A percentile compares a stretch with the other conserved stretches of the same genome.
These are phyloP conservation scores for Penicillium glabrum DNA, from an alignment of 2,329 filamentous ascomycete species.

Conservation along the genomic window DNA sequence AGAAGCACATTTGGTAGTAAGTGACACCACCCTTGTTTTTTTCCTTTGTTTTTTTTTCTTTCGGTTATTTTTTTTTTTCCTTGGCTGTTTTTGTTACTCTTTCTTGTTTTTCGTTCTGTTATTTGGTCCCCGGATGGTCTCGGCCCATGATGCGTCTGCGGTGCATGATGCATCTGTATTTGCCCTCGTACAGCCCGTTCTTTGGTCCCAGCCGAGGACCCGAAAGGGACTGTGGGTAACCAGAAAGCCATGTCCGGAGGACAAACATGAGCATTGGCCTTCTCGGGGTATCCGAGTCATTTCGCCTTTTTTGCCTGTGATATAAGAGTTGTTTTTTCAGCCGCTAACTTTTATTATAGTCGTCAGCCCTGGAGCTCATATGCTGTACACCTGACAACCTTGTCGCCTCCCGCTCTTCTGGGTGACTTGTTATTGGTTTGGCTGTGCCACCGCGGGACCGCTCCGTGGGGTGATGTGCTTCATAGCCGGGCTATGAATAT, in stretches of 20 bases:
- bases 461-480: slow-evolving; percentile 56
- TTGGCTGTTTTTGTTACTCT: slow-evolving; percentile 4
- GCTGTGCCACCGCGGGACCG: slow-evolving; percentile 68
- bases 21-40: slow-evolving; percentile 40
- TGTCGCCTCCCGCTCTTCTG: slow-evolving; percentile 81
- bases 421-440: slow-evolving; percentile 73
- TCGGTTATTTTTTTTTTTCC: background rate
- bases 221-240: slow-evolving; percentile 2
- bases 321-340: slow-evolving; percentile 2
- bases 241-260: background rate
- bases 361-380: slow-evolving; percentile 93
- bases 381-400: slow-evolving; percentile 86
- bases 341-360: slow-evolving; percentile 50
- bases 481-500: slow-evolving; percentile 59
- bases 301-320: background rate
- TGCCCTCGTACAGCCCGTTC: slow-evolving; percentile 1
- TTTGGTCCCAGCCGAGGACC: background rate
- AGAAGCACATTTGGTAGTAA: slow-evolving; percentile 84
- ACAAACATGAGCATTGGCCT: background rate
- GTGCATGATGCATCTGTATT: slow-evolving; percentile 2
- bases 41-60: background rate
- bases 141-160: background rate
- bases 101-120: slow-evolving; percentile 1
- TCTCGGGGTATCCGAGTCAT: background rate
- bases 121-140: background rate